Evolutionary conservation across 192 early-diverging fungal species (phyloP).

Genomic region (Backusella tarrabulga): DNA sequence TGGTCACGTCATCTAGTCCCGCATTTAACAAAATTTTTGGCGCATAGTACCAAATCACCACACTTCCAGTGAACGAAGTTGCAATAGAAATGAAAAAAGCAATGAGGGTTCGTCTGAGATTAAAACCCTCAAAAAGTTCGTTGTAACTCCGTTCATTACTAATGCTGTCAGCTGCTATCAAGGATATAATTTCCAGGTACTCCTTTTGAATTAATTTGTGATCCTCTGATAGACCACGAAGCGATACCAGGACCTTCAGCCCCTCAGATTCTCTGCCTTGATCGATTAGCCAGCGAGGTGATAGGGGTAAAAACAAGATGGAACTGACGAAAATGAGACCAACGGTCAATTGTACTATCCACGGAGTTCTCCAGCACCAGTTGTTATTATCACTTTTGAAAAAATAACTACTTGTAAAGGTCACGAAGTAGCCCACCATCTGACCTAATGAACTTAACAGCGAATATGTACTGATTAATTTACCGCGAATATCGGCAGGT

Average conservation of each 20-base stretch:
- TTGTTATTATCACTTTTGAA: conserved; percentile 12
- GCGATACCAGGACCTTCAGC: conserved; percentile 56
- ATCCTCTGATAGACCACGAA: conserved; percentile 41
- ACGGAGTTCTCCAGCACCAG: conserved; percentile 67
- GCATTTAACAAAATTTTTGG: conserved; percentile 47
- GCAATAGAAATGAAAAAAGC: conserved; percentile 69
- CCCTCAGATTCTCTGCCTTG: conserved; percentile 66
- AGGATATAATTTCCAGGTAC: conserved; percentile 66
- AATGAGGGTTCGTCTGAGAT: conserved; percentile 58
- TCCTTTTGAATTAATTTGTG: conserved; percentile 54
- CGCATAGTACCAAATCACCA: conserved; percentile 60
- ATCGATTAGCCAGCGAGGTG: conserved; percentile 82
- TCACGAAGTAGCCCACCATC: conserved; percentile 57
- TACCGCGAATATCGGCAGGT: conserved; percentile 81
- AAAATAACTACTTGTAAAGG: conserved; percentile 36
- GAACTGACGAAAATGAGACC: conserved; percentile 57
- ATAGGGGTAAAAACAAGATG: conserved; percentile 70
- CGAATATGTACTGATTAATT: conserved; percentile 80
- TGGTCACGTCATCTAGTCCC: conserved; percentile 19
- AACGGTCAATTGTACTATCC: conserved; percentile 67
- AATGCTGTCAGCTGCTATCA: conserved; percentile 57
- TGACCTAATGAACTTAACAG: conserved; percentile 87
- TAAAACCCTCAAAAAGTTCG: conserved; percentile 53
- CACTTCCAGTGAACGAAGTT: conserved; percentile 81
- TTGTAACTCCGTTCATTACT: conserved; percentile 57